Conservation (phyloP, 108 stramenopile genomes). For the Thalassiosira profunda region DNA sequence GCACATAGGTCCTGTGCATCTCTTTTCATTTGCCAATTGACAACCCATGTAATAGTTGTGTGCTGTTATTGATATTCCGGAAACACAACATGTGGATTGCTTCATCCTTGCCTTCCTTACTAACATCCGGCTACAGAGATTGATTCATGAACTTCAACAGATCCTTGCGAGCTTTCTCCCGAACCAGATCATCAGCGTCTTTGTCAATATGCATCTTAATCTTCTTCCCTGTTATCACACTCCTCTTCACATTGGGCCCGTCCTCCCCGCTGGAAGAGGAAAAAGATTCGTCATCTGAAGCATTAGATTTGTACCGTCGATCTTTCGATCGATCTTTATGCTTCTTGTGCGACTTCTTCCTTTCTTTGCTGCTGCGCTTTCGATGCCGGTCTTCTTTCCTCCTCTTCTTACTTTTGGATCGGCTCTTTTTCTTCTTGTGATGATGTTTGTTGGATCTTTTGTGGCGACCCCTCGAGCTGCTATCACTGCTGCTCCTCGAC, state of each 20-base stretch:
- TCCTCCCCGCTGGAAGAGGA: constrained; percentile 23
- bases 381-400: constrained; percentile 3
- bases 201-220: constrained; percentile 89
- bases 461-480: not conserved
- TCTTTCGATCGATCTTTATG: constrained; percentile 8
- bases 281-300: constrained; percentile 7
- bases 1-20: too few species aligned
- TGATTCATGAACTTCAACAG: constrained; percentile 88
- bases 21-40: too few species aligned
- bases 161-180: constrained; percentile 78
- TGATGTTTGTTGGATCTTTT: constrained; percentile 3
- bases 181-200: constrained; percentile 77
- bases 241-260: constrained; percentile 55
- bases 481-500: constrained; percentile 5
- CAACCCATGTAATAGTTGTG: too few species aligned
- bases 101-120: too few species aligned
- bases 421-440: constrained; percentile 7
- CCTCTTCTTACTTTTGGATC: constrained; percentile 18
- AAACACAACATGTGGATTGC: too few species aligned
- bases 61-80: too few species aligned
- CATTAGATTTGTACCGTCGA: constrained; percentile 5
- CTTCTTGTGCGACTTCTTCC: constrained; percentile 23
- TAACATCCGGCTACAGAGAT: too few species aligned
- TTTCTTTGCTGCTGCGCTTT: constrained; percentile 27
- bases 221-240: constrained; percentile 82